Conservation (phyloP, 192 early-diverging fungal species). For the Coemansia sp. region DNA sequence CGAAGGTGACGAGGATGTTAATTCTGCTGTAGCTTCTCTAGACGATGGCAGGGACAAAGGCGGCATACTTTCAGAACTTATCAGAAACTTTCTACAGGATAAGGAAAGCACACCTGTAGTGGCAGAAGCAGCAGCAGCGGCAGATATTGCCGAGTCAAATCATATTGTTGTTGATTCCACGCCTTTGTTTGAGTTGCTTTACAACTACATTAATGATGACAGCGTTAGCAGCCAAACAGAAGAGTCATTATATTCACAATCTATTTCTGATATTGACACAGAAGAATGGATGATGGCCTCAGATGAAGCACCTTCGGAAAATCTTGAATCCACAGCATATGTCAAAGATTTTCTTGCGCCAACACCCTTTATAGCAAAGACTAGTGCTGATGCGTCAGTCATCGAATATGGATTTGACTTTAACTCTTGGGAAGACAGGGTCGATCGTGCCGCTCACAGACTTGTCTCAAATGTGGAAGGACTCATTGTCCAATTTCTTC, state of each 20-base stretch:
- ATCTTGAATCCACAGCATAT: background rate
- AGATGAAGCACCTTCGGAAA: background rate
- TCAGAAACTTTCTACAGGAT: conserved; percentile 13
- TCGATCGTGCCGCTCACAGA: conserved; percentile 36
- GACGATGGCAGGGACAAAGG: background rate
- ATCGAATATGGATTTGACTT: conserved; percentile 25
- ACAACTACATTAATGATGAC: conserved; percentile 31
- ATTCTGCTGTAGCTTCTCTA: conserved; percentile 2
- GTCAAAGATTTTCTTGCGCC: background rate
- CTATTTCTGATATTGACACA: background rate
- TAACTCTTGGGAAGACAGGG: conserved; percentile 35
- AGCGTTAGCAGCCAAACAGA: background rate
- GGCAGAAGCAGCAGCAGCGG: background rate
- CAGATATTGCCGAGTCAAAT: background rate
- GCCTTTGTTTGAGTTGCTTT: conserved; percentile 38
- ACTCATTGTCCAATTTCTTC: conserved; percentile 25
- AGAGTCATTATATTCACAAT: background rate
- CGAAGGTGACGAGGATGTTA: conserved; percentile 7
- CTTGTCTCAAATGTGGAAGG: conserved; percentile 36
- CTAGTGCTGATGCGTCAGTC: background rate
- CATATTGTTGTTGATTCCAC: conserved; percentile 20
- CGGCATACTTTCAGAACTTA: background rate
- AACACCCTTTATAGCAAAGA: background rate
- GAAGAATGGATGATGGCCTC: background rate
- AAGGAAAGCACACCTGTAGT: background rate